Conservation (phyloP, 129 eudicot genomes). For the Saposhnikovia divaricata region DNA sequence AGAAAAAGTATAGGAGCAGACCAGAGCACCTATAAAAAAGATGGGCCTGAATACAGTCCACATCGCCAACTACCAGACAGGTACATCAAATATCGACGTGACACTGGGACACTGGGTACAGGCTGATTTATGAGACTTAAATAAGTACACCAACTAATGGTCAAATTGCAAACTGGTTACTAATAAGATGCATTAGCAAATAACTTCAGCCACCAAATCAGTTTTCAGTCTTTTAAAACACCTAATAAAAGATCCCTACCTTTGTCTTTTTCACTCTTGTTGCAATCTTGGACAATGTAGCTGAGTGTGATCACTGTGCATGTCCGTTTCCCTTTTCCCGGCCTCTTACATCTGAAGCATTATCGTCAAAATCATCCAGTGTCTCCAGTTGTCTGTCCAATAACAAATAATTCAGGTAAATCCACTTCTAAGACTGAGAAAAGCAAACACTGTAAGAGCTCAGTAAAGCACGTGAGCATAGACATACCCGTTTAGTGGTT, state of each 20-base stretch:
- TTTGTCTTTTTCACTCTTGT: constrained; percentile 34
- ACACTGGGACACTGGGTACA: background rate
- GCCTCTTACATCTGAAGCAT: constrained; percentile 35
- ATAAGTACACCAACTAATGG: background rate
- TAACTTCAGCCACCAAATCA: background rate
- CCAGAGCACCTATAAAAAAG: background rate
- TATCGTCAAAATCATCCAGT: constrained; percentile 79
- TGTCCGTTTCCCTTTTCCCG: constrained; percentile 9
- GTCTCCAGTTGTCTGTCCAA: constrained; percentile 67
- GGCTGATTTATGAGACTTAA: background rate
- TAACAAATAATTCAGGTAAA: background rate
- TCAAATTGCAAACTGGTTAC: background rate
- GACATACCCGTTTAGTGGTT: constrained; percentile 52
- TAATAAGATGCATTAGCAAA: background rate
- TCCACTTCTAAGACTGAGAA: background rate
- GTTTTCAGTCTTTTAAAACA: background rate
- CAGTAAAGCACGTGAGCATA: background rate
- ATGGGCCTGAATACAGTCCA: background rate
- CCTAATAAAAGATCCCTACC: constrained; percentile 28
- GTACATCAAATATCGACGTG: too few relatives aligned
- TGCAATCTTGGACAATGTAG: constrained; percentile 41
- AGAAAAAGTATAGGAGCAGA: background rate
- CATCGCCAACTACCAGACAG: background rate
- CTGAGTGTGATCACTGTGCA: constrained; percentile 16
- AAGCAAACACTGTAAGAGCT: background rate